Conservation (phyloP, 352 stramenopile species). For the Thalassiosira mediterranea region DNA sequence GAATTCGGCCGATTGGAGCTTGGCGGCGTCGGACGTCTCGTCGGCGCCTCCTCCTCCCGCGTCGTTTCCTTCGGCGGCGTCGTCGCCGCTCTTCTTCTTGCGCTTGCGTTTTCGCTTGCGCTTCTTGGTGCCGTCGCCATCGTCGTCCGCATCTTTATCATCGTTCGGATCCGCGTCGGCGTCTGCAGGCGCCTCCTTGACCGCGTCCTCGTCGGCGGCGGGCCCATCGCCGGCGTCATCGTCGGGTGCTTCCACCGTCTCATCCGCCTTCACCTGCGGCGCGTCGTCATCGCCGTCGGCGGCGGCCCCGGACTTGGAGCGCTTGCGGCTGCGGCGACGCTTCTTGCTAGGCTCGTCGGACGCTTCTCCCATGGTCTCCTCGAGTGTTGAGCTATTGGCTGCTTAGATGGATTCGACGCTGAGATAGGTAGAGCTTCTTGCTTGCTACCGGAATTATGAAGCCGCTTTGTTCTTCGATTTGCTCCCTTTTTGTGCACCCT, state of each 20-base stretch:
- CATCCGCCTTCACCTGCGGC: background rate
- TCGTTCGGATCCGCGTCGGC: conserved; percentile 8
- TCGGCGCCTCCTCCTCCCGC: background rate
- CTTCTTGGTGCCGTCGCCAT: conserved; percentile 18
- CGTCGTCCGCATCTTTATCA: conserved; percentile 16
- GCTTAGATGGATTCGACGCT: background rate
- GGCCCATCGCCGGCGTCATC: background rate
- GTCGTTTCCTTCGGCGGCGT: conserved; percentile 2
- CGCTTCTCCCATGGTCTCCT: conserved; percentile 12
- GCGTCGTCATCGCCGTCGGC: conserved; percentile 5
- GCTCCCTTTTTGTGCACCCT: too few species aligned
- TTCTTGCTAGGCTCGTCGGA: conserved; percentile 29
- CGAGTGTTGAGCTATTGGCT: background rate
- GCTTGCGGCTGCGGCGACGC: conserved; percentile 21
- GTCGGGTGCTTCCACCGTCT: background rate
- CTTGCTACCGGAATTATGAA: too few species aligned
- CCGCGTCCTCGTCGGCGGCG: conserved; percentile 4
- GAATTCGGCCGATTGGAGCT: conserved; percentile 39
- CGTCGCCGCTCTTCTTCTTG: conserved; percentile 56
- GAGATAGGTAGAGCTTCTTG: too few species aligned
- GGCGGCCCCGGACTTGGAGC: conserved; percentile 7
- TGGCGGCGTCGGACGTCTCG: conserved; percentile 6
- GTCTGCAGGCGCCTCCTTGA: conserved; percentile 1
- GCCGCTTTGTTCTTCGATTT: too few species aligned
- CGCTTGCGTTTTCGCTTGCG: conserved; percentile 57